phyloP scores from a whole-genome alignment of 1,139 yeast species.

The Magnusiomyces suaveolens region DNA sequence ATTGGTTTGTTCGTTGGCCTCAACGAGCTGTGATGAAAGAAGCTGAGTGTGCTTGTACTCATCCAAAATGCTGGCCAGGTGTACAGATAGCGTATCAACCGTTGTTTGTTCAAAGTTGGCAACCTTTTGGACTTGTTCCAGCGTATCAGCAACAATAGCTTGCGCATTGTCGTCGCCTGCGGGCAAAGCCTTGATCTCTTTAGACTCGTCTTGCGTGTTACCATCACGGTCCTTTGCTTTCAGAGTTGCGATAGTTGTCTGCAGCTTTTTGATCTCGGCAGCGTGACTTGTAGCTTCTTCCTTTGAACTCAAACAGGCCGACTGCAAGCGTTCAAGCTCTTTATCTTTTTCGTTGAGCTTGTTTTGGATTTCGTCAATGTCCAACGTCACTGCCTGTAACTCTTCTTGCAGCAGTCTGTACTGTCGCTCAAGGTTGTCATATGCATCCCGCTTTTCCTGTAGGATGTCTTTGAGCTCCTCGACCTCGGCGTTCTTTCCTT shows the following conservation, averaged over 20 bases:
- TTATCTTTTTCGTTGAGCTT: slow-evolving; percentile 1
- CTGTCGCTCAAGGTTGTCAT: neutral
- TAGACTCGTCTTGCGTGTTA: neutral
- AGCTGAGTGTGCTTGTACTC: neutral
- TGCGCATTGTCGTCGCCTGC: neutral
- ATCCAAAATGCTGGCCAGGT: neutral
- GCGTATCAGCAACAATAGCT: neutral
- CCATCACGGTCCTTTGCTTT: neutral
- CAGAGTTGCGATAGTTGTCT: neutral
- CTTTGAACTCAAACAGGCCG: neutral
- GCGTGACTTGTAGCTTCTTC: neutral
- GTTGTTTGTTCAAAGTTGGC: neutral
- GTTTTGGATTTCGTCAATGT: neutral
- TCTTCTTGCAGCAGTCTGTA: neutral
- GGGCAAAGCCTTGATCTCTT: neutral
- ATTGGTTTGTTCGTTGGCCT: neutral
- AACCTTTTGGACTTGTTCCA: neutral
- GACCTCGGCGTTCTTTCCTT: neutral
- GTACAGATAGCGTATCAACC: neutral
- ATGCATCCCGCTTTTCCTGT: neutral
- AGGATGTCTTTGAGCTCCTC: neutral
- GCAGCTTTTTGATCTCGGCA: neutral
- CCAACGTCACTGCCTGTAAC: neutral
- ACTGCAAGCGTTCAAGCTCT: neutral
- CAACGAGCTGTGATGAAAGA: neutral